phyloP scores from a whole-genome alignment of 2,329 filamentous ascomycete genomes.

The Diaporthe citrichinensis region DNA sequence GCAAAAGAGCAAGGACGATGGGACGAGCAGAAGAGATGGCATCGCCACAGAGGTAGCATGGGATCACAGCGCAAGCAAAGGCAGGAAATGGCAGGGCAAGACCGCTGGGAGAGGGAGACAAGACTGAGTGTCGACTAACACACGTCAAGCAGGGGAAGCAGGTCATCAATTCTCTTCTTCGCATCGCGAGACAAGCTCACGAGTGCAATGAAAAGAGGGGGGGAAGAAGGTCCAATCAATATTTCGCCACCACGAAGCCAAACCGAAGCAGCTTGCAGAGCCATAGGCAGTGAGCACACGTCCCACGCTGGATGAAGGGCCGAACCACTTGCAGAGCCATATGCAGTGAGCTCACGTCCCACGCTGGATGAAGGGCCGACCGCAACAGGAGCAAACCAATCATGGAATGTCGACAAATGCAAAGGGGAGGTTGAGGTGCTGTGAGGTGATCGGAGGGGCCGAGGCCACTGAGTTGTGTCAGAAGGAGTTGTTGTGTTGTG shows the following conservation, averaged over 20 bases:
- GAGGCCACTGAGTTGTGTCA: conserved; percentile 22
- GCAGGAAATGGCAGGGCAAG: neutral
- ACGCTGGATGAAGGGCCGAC: conserved; percentile 12
- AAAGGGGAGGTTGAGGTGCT: neutral
- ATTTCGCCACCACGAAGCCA: conserved; percentile 5
- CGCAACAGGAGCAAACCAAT: neutral
- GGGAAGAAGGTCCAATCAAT: conserved; percentile 23
- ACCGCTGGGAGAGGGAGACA: neutral
- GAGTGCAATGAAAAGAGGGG: conserved; percentile 24
- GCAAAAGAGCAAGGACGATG: neutral
- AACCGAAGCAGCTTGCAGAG: conserved; percentile 21
- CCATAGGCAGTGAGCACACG: conserved; percentile 8
- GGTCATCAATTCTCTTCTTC: conserved; percentile 5
- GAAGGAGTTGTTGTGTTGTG: neutral
- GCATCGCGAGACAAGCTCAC: conserved; percentile 23
- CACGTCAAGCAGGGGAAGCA: neutral
- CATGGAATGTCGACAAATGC: conserved; percentile 8
- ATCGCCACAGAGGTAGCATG: neutral
- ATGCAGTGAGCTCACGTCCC: neutral
- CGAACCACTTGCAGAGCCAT: conserved; percentile 5
- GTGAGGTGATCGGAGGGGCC: conserved; percentile 21
- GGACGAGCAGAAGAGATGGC: neutral
- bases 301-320: conserved; percentile 18
- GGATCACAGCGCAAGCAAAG: neutral
- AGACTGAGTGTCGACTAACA: neutral